Evolutionary conservation across 371 early-diverging fungal genomes (phyloP).

Genomic region (Mucor piriformis): DNA sequence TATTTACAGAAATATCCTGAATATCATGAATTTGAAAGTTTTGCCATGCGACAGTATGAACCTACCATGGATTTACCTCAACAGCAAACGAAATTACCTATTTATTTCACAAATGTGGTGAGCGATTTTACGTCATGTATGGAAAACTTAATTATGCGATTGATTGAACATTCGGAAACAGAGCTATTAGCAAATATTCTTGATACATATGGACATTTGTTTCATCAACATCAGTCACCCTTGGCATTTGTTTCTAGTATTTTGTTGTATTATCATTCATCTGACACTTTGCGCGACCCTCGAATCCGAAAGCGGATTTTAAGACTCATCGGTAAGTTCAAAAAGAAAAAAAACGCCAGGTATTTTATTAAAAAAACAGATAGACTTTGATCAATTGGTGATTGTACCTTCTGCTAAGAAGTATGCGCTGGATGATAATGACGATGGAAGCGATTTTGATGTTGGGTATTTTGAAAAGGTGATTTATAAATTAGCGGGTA

Average conservation of each 20-base stretch:
- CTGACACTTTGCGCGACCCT: slow-evolving; percentile 61
- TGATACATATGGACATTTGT: slow-evolving; percentile 70
- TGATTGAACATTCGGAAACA: slow-evolving; percentile 70
- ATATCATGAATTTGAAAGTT: slow-evolving; percentile 75
- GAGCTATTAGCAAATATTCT: slow-evolving; percentile 63
- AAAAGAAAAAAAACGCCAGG: too few relatives aligned
- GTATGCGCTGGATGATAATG: slow-evolving; percentile 42
- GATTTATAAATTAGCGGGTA: slow-evolving; percentile 57
- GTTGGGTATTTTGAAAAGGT: slow-evolving; percentile 59
- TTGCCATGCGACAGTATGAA: slow-evolving; percentile 48
- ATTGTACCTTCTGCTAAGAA: slow-evolving; percentile 55
- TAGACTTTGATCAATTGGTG: slow-evolving; percentile 61
- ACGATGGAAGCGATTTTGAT: slow-evolving; percentile 50
- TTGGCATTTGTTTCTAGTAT: slow-evolving; percentile 70
- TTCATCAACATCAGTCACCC: slow-evolving; percentile 71
- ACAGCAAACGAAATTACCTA: slow-evolving; percentile 63
- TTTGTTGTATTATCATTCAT: slow-evolving; percentile 69
- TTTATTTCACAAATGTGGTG: slow-evolving; percentile 72
- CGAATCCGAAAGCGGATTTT: slow-evolving; percentile 63
- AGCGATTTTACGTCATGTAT: slow-evolving; percentile 70
- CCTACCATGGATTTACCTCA: slow-evolving; percentile 44
- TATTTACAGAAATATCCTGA: slow-evolving; percentile 74
- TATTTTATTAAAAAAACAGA: too few relatives aligned
- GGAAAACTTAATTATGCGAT: slow-evolving; percentile 67
- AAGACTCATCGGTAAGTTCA: slow-evolving; percentile 58